phyloP scores from a whole-genome alignment of 345 rosid genomes.

The Linum trigynum region DNA sequence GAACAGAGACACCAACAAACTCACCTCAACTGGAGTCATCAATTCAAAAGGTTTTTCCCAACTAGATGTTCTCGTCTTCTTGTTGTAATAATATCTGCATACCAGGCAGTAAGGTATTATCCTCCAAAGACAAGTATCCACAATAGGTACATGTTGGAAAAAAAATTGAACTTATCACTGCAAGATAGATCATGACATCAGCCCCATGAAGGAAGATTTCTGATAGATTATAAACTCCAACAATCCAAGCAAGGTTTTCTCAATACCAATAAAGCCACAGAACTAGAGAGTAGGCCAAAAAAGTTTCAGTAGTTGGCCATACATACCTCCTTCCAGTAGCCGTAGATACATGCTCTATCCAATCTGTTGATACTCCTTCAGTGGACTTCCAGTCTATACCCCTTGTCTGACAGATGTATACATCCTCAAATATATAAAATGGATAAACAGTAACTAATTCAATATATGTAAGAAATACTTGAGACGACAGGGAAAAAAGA shows the following conservation, averaged over 20 bases:
- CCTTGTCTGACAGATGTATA: constrained; percentile 29
- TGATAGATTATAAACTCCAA: background rate
- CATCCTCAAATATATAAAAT: constrained; percentile 5
- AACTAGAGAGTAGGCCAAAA: constrained; percentile 8
- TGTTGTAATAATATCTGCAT: constrained; percentile 78
- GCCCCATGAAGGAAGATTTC: background rate
- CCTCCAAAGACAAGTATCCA: constrained; percentile 7
- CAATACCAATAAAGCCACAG: constrained; percentile 3
- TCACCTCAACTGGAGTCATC: constrained; percentile 92
- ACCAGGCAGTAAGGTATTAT: constrained; percentile 9
- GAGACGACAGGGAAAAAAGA: background rate
- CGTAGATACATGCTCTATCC: constrained; percentile 79
- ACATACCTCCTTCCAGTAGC: constrained; percentile 75
- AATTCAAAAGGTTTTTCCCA: constrained; percentile 95
- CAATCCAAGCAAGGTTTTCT: background rate
- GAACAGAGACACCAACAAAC: constrained; percentile 9
- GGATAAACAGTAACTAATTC: background rate
- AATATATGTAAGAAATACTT: background rate
- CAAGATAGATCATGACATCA: background rate
- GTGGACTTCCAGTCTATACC: constrained; percentile 31
- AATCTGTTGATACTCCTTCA: constrained; percentile 43
- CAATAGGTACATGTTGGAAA: background rate
- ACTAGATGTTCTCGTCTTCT: constrained; percentile 60
- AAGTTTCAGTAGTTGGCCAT: constrained; percentile 2
- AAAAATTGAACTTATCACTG: background rate